Base-by-base conservation (phyloP, 2,329 filamentous ascomycete species). In the Fonsecaea pedrosoi region DNA sequence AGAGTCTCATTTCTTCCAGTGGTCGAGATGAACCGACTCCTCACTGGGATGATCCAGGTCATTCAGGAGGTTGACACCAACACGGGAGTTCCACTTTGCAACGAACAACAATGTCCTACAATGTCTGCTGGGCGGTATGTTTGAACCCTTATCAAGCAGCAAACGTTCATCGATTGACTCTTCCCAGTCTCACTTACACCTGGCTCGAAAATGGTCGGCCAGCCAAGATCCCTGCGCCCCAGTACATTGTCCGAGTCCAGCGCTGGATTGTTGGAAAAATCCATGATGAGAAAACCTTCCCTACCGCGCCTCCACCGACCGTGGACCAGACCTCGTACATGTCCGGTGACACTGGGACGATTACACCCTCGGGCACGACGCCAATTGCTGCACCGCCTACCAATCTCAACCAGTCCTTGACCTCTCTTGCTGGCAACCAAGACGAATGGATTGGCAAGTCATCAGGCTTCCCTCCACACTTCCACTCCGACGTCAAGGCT, bases 241-340 rank as follows among this genome's bases (percentile, higher is more conserved):
- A 96, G 78, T 98, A 98, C 81, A 95, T 97, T 81, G 92, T 92
- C 72, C 88, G 97, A 32, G 96, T 98, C 78, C 94, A 97, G 81
- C 92, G 94, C 75, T 98, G 94, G 94, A 96, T 98, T 77, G 91
- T 92, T 35, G 92, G 93, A 80, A 98, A 98, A 82, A 92, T 97
- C 71, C 92, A 95, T 74, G 94, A 98, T 77, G 88, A 88, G 58
- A 86, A 87, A 76, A 92, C 96, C 80, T 97, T 98, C 81, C 94
- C 94, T 5, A 97, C 92, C 50, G 92, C 95, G 74, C 88, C 90
- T 6, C 87, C 89, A 45, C 85, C 89, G 54, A 82, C 85, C 65
- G 82, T 88, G 71, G 84, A 84, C 50, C 84, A 86, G 7, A 77
- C 81, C 15, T 83, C 84, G 21, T 87, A 85, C 69, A 79, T 84